Base-by-base conservation (phyloP, 805 yeast genomes). In the Saccharomycopsis lassenensis region DNA sequence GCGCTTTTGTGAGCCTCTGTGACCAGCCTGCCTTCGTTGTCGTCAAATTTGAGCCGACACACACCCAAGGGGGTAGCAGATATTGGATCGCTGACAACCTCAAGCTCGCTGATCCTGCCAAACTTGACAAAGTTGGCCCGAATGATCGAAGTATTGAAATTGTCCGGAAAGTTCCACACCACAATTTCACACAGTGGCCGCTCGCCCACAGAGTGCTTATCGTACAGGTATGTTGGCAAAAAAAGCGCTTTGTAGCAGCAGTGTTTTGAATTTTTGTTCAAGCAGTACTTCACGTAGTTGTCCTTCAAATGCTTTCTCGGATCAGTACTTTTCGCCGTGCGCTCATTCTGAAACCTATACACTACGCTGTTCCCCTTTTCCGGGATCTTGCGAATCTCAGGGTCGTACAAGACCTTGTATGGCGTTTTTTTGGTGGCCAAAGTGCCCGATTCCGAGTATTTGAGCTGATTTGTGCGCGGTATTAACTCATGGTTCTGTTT, bases 21-120 rank as follows among this genome's bases (percentile, higher is more conserved):
- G n/a, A 55, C 40, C 12, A 73, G 60, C 39, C 67, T 69, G 14
- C 65, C 73, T 11, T 62, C 50, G 15, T 56, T 50, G 2, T 84
- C 83, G 40, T 65, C 76, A 55, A 68, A 86, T 40, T 68, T 62
- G 35, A 84, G 61, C 15, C 71, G 58, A 34, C 78, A 78, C 16
- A 85, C 61, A 7, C 94, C 91, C 27, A 86, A 55, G 0, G 94
- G 87, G 14, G 77, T 79, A 2, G 86, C 94, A 29, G 82, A 75
- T 16, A 64, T 63, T 91, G 98, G 61, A 91, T 84, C 10, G 95
- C 94, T 0, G 96, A 81, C 5, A 98, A 98, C 33, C 69, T 71
- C n/a, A 74, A 54, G 55, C 87, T 91, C 5, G 94, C 94, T 25
- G 91, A 63, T 22, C 76, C 76, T 10, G 81, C 66, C 36, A 91